A percentile compares a stretch with the other conserved stretches of the same genome.
These are phyloP conservation scores for Petunia axillaris DNA, from an alignment of 257 asterid genomes.

Conservation along the genomic window DNA sequence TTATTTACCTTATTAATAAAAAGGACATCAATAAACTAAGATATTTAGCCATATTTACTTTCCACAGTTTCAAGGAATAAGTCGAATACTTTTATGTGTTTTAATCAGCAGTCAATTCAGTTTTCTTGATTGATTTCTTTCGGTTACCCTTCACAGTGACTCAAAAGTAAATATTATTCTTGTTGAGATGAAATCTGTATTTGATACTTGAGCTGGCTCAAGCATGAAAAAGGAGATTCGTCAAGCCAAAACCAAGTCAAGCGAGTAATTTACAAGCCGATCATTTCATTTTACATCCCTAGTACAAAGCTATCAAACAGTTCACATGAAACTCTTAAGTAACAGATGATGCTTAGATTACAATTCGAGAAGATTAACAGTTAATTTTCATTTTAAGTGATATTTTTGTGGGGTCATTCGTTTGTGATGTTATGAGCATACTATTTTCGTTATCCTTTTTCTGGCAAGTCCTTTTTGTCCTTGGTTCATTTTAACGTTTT, in stretches of 20 bases:
- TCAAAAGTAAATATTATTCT: not conserved
- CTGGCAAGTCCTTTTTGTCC: not conserved
- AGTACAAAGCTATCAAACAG: not conserved
- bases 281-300: not conserved
- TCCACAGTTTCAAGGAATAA: not conserved
- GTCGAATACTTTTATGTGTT: not conserved
- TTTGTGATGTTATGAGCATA: not conserved
- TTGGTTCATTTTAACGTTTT: not conserved
- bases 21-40: not conserved
- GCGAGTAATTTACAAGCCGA: not conserved
- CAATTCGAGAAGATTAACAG: not conserved
- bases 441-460: not conserved
- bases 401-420: not conserved
- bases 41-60: not conserved
- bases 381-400: slow-evolving; percentile 2
- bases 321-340: not conserved
- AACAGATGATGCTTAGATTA: slow-evolving; percentile 4
- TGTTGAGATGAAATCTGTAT: not conserved
- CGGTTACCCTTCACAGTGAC: not conserved
- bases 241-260: not conserved
- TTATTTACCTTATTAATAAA: no score
- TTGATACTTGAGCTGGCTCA: not conserved
- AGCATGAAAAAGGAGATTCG: not conserved
- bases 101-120: not conserved
- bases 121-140: not conserved